phyloP scores from a whole-genome alignment of 805 yeast genomes.

The Kregervanrija pseudodelftensis region DNA sequence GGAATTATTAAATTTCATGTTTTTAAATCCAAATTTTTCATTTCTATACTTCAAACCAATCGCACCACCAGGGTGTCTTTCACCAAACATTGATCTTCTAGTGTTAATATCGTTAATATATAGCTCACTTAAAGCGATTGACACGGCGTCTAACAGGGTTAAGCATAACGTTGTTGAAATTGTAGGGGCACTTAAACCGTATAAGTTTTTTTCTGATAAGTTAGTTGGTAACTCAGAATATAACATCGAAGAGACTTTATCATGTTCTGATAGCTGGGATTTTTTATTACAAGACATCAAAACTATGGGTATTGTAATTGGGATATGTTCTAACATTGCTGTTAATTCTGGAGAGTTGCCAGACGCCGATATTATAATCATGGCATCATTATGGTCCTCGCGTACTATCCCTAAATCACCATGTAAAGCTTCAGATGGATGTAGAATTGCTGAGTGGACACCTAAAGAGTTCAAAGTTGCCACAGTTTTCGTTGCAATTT shows the following conservation, averaged over 20 bases:
- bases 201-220: constrained; percentile 53
- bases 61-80: constrained; percentile 87
- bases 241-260: constrained; percentile 44
- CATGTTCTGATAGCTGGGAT: constrained; percentile 47
- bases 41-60: constrained; percentile 48
- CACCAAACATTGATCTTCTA: constrained; percentile 53
- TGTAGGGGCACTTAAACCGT: constrained; percentile 86
- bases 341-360: constrained; percentile 79
- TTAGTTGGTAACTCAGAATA: constrained; percentile 55
- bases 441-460: constrained; percentile 58
- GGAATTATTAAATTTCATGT: neutral
- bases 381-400: constrained; percentile 44
- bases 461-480: constrained; percentile 82
- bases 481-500: constrained; percentile 68
- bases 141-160: constrained; percentile 70
- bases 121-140: constrained; percentile 65
- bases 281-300: constrained; percentile 55
- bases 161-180: constrained; percentile 73
- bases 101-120: constrained; percentile 47
- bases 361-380: constrained; percentile 67
- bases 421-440: constrained; percentile 84
- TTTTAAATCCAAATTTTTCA: neutral
- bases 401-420: constrained; percentile 78
- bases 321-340: constrained; percentile 49
- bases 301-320: constrained; percentile 45